Evolutionary conservation across 331 rosid species (phyloP), one percentile per base, ranked within the genome.

Genomic region (Ulmus americana): DNA sequence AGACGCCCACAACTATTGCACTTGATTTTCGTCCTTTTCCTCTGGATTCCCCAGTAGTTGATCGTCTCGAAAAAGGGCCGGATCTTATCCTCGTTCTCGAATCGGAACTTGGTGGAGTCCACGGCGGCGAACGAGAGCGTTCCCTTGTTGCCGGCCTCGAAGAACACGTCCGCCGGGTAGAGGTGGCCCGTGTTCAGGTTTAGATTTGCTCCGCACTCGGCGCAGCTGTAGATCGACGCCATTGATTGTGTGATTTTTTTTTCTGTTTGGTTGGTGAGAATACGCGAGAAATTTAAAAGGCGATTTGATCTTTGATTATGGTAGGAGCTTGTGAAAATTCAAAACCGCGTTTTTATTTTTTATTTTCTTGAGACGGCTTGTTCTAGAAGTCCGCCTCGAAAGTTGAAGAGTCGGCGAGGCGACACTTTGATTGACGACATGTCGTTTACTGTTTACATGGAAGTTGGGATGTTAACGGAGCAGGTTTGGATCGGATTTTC

Each of bases 31-130:
- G 90, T 89, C 59, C 98, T 82, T 43, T 84, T 92, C 61, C 97
- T 48, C 63, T 92, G 96, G 61, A 92, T 85, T 10, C 97, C 98
- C 97, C 97, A 92, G 39, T 92, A 89, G 50, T 89, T 74, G 8
- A 86, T 1, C 43, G 95, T 89, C 75, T 89, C 97, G 39, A 84
- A 92, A 73, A 92, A 92, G 0, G 97, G 97, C 5, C 74, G 77
- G 51, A 91, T 76, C 74, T 84, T 88, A 79, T 91, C 92, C 80
- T 88, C 97, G 18, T 81, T 76, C 71, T 84, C 74, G 87, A 86
- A 83, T 41, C 67, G 61, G 82, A 91, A 85, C 67, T 89, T 92
- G 81, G 86, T 42, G 47, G 75, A 0, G 62, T 85, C 95, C 39
- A 89, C 74, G 44, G 51, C 16, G 5, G 98, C 70, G 83, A 92